These are phyloP conservation scores for Salvia splendens DNA, from an alignment of 257 asterid genomes.

Conservation along the genomic window DNA sequence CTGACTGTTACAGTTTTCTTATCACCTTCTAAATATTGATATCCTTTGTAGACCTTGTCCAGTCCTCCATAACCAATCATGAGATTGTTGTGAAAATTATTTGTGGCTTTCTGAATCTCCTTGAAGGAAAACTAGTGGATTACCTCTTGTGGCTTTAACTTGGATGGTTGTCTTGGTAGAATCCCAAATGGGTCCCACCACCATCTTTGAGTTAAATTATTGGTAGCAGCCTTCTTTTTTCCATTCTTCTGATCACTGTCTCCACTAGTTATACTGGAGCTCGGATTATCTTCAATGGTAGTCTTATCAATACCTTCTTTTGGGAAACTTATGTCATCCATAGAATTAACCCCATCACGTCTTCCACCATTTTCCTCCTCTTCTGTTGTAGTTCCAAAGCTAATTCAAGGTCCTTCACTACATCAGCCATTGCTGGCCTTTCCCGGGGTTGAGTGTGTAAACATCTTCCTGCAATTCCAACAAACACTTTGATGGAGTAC, in stretches of 20 bases:
- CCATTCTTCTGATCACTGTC: constrained; percentile 38
- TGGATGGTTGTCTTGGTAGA: constrained; percentile 52
- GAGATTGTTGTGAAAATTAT: constrained; percentile 50
- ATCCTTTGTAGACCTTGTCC: constrained; percentile 50
- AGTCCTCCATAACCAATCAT: constrained; percentile 54
- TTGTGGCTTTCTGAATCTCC: constrained; percentile 60
- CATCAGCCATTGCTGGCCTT: constrained; percentile 70
- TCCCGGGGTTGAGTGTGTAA: constrained; percentile 55
- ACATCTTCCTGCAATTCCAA: constrained; percentile 51
- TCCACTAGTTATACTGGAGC: constrained; percentile 32
- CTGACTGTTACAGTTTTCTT: constrained; percentile 50
- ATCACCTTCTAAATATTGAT: constrained; percentile 36
- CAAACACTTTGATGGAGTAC: constrained; percentile 8
- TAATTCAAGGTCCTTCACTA: constrained; percentile 56
- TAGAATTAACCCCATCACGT: constrained; percentile 51
- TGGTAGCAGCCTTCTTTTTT: constrained; percentile 36
- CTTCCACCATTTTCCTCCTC: constrained; percentile 43
- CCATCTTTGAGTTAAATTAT: constrained; percentile 35
- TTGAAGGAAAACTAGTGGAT: constrained; percentile 45
- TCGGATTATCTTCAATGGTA: constrained; percentile 32
- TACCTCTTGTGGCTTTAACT: constrained; percentile 36
- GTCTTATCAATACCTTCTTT: constrained; percentile 42
- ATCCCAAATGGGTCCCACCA: constrained; percentile 60
- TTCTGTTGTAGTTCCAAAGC: constrained; percentile 48
- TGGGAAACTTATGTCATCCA: constrained; percentile 44